Conservation (phyloP, 306 rosid genomes). For the Cyamopsis tetragonoloba region DNA sequence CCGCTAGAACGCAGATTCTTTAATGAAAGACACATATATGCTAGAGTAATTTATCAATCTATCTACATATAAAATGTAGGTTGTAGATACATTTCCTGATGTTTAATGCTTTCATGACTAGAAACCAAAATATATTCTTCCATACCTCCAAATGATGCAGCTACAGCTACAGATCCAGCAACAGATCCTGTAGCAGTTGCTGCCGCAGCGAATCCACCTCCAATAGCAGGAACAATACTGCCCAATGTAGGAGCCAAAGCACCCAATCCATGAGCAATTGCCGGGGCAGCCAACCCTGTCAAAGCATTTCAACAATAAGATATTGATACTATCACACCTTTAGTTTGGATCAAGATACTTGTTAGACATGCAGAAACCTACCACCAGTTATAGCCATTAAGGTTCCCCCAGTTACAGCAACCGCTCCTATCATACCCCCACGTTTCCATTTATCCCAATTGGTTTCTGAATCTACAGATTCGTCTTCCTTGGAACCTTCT, state of each 20-base stretch:
- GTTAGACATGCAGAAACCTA: conserved; percentile 29
- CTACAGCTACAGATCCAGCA: conserved; percentile 92
- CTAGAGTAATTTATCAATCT: neutral
- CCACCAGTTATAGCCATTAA: conserved; percentile 94
- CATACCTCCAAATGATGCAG: conserved; percentile 95
- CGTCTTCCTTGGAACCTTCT: conserved; percentile 38
- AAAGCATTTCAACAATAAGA: conserved; percentile 22
- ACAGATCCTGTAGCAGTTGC: conserved; percentile 91
- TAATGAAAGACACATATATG: neutral
- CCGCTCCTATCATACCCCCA: conserved; percentile 89
- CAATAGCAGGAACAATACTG: conserved; percentile 65
- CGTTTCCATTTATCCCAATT: conserved; percentile 87
- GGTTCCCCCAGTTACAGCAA: conserved; percentile 91
- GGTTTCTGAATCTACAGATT: conserved; percentile 37
- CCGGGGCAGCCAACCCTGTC: conserved; percentile 96
- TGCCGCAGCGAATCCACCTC: conserved; percentile 89
- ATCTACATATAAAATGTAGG: no score
- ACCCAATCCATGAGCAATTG: conserved; percentile 89
- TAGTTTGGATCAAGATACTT: conserved; percentile 9
- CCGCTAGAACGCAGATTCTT: neutral
- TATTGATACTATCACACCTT: conserved; percentile 1
- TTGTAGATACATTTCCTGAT: neutral
- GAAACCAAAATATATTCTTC: conserved; percentile 7
- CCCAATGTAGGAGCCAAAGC: conserved; percentile 95
- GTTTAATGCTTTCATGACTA: neutral